These are phyloP conservation scores for Liriodendron chinense DNA, from an alignment of 164 flowering plant species.

Conservation along the genomic window DNA sequence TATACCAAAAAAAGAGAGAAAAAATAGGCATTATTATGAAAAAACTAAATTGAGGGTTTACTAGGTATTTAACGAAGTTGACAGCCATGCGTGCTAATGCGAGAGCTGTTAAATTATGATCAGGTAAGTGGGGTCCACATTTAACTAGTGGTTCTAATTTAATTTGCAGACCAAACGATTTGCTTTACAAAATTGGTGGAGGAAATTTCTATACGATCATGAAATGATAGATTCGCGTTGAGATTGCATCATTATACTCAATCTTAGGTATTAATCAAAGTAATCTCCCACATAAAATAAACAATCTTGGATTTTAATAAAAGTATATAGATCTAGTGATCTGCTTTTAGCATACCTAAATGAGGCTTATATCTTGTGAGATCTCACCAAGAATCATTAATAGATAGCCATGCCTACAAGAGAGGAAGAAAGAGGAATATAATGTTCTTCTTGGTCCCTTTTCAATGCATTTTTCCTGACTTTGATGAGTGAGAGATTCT, in stretches of 20 bases:
- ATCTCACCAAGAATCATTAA: neutral
- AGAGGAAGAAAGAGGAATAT: neutral
- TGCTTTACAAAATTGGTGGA: too few species aligned
- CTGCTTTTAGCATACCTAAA: neutral
- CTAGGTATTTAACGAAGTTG: too few species aligned
- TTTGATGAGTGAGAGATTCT: neutral
- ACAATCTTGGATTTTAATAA: neutral
- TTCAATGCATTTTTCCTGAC: neutral
- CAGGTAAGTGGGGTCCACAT: too few species aligned
- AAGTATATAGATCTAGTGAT: neutral
- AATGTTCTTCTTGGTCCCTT: neutral
- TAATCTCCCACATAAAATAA: neutral
- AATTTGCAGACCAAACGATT: too few species aligned
- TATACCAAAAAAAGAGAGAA: too few species aligned
- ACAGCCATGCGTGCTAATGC: too few species aligned
- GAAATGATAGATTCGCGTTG: neutral
- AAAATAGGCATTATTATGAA: too few species aligned
- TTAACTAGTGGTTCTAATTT: too few species aligned
- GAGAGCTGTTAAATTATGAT: too few species aligned
- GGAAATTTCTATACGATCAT: too few species aligned
- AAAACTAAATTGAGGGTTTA: too few species aligned
- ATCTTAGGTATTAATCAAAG: neutral
- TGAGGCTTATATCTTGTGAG: neutral
- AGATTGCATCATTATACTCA: neutral
- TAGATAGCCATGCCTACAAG: neutral